Conservation (phyloP, 495 filamentous ascomycete genomes). For the Neurospora sp. region DNA sequence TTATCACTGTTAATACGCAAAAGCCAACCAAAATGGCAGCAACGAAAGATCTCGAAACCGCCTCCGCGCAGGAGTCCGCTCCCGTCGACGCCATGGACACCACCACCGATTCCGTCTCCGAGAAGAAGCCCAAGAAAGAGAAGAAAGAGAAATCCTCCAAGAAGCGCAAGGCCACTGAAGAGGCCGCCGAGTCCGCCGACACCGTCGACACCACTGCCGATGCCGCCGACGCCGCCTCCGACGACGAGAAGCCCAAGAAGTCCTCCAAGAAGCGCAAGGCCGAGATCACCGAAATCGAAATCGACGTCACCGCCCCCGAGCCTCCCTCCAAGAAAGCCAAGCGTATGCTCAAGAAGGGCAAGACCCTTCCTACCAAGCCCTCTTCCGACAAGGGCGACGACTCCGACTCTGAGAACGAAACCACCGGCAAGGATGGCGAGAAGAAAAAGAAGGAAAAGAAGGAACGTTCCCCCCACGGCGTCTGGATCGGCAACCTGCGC, state of each 20-base stretch:
- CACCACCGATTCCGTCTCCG: background rate
- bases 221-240: constrained; percentile 4
- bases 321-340: constrained; percentile 87
- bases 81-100: background rate
- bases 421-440: constrained; percentile 11
- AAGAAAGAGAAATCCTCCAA: background rate
- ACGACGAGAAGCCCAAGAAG: constrained; percentile 57
- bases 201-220: background rate
- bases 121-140: background rate
- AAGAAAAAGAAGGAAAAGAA: constrained; percentile 34
- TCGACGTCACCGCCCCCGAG: constrained; percentile 78
- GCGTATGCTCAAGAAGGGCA: constrained; percentile 70
- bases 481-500: constrained; percentile 93
- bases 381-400: constrained; percentile 27
- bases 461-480: constrained; percentile 65
- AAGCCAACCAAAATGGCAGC: background rate
- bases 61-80: background rate
- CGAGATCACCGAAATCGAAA: constrained; percentile 64
- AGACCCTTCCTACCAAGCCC: constrained; percentile 34
- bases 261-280: constrained; percentile 62
- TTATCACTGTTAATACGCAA: background rate
- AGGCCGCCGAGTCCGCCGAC: constrained; percentile 5
- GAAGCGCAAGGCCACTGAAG: background rate
- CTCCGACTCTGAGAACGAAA: constrained; percentile 18
- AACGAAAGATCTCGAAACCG: constrained; percentile 6